Evolutionary conservation across 306 rosid genomes (phyloP).

Genomic region (Carpinus viminea): DNA sequence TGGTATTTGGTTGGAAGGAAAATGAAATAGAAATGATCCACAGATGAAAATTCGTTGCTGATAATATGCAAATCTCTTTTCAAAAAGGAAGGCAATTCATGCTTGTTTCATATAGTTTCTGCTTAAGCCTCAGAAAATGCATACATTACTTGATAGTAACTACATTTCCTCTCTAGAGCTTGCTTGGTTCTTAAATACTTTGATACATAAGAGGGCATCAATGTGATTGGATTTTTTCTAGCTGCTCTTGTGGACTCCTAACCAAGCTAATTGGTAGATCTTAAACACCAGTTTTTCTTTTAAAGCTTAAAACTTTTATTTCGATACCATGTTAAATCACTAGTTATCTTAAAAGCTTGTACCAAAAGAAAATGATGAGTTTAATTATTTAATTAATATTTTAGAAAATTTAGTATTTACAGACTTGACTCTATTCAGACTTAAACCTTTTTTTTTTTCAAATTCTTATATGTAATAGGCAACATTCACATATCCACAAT

Average conservation of each 20-base stretch:
- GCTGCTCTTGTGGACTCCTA: neutral
- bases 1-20: no score
- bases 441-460: no score
- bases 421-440: no score
- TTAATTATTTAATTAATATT: no score
- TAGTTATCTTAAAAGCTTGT: no score
- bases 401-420: no score
- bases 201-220: neutral
- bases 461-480: no score
- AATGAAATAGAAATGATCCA: constrained; percentile 11
- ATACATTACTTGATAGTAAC: neutral
- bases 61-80: constrained; percentile 22
- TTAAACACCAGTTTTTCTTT: no score
- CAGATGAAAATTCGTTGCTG: constrained; percentile 19
- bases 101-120: constrained; percentile 24
- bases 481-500: no score
- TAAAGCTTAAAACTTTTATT: no score
- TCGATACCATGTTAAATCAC: no score
- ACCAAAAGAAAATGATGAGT: no score
- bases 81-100: constrained; percentile 23
- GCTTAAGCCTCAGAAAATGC: constrained; percentile 4
- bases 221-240: neutral
- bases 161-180: neutral
- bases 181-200: constrained; percentile 22
- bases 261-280: neutral